Conservation (phyloP, 1,284 basidiomycete species). For the Ustilago sp. region DNA sequence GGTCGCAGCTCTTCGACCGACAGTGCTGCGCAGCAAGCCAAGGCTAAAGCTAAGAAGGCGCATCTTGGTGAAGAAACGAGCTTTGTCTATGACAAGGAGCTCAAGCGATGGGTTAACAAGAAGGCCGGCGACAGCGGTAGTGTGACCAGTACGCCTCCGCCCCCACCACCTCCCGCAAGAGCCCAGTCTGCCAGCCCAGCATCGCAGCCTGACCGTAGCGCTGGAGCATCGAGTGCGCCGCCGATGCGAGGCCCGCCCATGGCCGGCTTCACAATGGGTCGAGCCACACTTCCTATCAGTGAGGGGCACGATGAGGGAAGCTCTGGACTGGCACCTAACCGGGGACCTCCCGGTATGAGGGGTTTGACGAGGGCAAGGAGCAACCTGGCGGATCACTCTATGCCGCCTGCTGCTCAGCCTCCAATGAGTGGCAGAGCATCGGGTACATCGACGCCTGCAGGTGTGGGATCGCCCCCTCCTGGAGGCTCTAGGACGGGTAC, state of each 20-base stretch:
- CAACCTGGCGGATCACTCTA: constrained; percentile 59
- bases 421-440: constrained; percentile 29
- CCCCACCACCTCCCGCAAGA: constrained; percentile 61
- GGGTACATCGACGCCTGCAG: constrained; percentile 27
- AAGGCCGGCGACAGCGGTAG: constrained; percentile 73
- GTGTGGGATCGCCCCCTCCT: constrained; percentile 40
- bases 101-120: constrained; percentile 96
- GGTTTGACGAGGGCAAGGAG: constrained; percentile 47
- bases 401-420: constrained; percentile 59
- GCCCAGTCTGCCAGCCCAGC: constrained; percentile 63
- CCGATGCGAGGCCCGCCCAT: constrained; percentile 32
- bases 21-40: constrained; percentile 68
- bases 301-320: constrained; percentile 41
- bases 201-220: constrained; percentile 40
- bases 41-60: constrained; percentile 72
- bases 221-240: constrained; percentile 32
- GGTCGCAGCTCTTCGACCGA: constrained; percentile 61
- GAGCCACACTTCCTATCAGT: constrained; percentile 50
- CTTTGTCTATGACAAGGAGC: constrained; percentile 93
- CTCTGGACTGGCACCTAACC: constrained; percentile 26
- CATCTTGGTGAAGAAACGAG: constrained; percentile 91
- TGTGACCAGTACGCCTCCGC: constrained; percentile 51
- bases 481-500: constrained; percentile 39
- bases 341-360: constrained; percentile 30
- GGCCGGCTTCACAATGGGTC: constrained; percentile 17